Evolutionary conservation across 345 rosid genomes (phyloP), one percentile per base, ranked within the genome.

Genomic region (Syzygium grande): DNA sequence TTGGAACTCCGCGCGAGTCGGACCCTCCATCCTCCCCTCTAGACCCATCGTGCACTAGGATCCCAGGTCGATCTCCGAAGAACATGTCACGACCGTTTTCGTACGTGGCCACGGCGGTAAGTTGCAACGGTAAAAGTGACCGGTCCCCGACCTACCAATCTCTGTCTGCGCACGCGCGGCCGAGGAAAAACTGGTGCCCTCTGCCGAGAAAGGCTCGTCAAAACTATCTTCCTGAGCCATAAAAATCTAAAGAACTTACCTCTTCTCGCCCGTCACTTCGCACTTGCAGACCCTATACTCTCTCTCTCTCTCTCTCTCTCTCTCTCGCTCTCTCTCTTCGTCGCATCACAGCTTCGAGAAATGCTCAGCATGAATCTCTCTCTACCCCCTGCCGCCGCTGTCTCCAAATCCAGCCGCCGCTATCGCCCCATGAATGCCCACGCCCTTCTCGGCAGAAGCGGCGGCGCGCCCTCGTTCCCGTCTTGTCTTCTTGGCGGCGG

Each of bases 321-420:
- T 61, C 23, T 22, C 43, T 63, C 77, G 11, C 5, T 63, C 77
- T 68, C 13, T 73, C 80, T 73, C 49, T 73, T 4, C 7, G 7
- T 56, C n/a, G 61, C 10, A 4, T 23, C 83, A 23, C 5, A 41
- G 49, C 83, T 34, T 73, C 83, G 3, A 77, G 46, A 90, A 68
- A 96, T 94, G 98, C 93, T 93, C 86, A 86, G 95, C 83, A 86
- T 91, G 84, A 93, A 93, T 90, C 95, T 94, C 53, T 83, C 90
- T 52, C 86, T 92, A 79, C 90, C 95, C 9, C 85, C 92, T 59
- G 87, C 91, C 65, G 88, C 93, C 91, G 87, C 93, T 86, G 59
- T 93, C 93, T 84, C 91, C 84, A 91, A 91, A 92, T 90, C 94
- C 84, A 85, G 55, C 87, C 86, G 52, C 87, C 85, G 77, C 63